A percentile compares a stretch with the other conserved stretches of the same genome.
Evolutionary conservation across 2,329 filamentous ascomycete genomes (phyloP).

Genomic region (Raffaelea arxii): DNA sequence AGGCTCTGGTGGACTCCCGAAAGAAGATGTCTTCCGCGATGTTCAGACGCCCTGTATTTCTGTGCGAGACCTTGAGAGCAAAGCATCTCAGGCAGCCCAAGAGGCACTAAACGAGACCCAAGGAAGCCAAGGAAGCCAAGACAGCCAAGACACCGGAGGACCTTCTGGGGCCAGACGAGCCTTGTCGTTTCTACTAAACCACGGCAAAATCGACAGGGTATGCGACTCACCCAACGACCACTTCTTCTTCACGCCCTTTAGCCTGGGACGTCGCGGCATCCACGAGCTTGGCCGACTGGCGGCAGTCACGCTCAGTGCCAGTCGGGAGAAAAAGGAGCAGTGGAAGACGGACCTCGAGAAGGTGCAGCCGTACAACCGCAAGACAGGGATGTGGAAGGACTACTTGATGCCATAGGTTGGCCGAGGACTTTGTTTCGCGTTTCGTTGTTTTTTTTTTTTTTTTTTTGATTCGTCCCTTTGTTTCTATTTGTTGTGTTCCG

Average conservation of each 20-base stretch:
- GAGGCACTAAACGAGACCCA: neutral
- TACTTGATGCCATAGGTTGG: neutral
- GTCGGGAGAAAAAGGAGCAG: slow-evolving; percentile 1
- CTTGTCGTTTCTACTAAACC: neutral
- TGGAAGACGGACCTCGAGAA: neutral
- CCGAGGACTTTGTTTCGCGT: neutral
- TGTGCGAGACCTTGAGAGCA: slow-evolving; percentile 1
- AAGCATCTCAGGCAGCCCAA: neutral
- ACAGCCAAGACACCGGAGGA: neutral
- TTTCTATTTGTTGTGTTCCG: too few species aligned
- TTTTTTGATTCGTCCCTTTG: too few species aligned
- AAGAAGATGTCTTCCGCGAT: slow-evolving; percentile 28
- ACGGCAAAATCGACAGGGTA: slow-evolving; percentile 7
- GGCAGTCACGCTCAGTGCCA: slow-evolving; percentile 4
- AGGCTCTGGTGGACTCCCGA: slow-evolving; percentile 29
- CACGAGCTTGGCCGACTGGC: slow-evolving; percentile 9
- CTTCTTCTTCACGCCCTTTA: slow-evolving; percentile 43
- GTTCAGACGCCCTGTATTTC: slow-evolving; percentile 32
- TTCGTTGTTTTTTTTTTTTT: neutral
- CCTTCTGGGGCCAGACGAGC: neutral
- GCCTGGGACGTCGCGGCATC: slow-evolving; percentile 28
- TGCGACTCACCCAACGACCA: slow-evolving; percentile 36
- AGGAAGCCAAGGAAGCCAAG: neutral
- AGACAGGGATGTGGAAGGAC: slow-evolving; percentile 9
- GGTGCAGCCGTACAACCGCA: neutral